Base-by-base conservation (phyloP, 352 stramenopile species). In the Globisporangium parvum region DNA sequence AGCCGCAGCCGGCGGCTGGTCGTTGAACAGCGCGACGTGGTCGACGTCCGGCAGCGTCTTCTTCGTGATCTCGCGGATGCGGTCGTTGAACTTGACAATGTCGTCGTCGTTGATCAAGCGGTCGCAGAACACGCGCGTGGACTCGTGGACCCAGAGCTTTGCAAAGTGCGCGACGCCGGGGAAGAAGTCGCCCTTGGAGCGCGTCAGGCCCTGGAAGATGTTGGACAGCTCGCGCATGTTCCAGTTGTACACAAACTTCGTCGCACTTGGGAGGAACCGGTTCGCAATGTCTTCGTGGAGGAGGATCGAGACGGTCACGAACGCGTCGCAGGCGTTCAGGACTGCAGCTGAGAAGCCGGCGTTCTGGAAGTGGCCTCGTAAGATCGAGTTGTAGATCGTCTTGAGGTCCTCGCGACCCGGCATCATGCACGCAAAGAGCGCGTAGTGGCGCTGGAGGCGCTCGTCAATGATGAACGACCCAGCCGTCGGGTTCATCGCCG, bases 161-260 rank as follows among this genome's bases (percentile, higher is more conserved):
- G 87, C 79, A 18, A 99, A 75, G 39, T 90, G 85, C 9, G 79
- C 69, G 4, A 88, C 77, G 6, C 76, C 90, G 18, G 86, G 80
- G 66, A 96, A 98, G 64, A 96, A 98, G 41, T 98, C 89, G 23
- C 85, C 82, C 61, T 96, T 97, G 9, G 93, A 91, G 3, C 91
- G 82, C 35, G 90, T 97, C 26, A 96, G 78, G 3, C 93, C 92
- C 71, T 99, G 96, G 65, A 98, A 98, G 50, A 98, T 95, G 55
- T 98, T 98, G 6, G 85, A 96, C 4, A 99, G 72, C 59, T 98
- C 93, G 17, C 95, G 87, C 93, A 95, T 98, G 71, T 98, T 98
- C 94, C 96, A 98, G 64, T 98, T 98, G 76, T 99, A 98, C 59
- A 98, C 97, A 65, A 98, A 98, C 66, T 98, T 97, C n/a, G 97